Percentiles rank a stretch among this genome's conserved stretches.
phyloP scores from a whole-genome alignment of 2,329 filamentous ascomycete species.

The Parasarocladium wereldwijsianum region DNA sequence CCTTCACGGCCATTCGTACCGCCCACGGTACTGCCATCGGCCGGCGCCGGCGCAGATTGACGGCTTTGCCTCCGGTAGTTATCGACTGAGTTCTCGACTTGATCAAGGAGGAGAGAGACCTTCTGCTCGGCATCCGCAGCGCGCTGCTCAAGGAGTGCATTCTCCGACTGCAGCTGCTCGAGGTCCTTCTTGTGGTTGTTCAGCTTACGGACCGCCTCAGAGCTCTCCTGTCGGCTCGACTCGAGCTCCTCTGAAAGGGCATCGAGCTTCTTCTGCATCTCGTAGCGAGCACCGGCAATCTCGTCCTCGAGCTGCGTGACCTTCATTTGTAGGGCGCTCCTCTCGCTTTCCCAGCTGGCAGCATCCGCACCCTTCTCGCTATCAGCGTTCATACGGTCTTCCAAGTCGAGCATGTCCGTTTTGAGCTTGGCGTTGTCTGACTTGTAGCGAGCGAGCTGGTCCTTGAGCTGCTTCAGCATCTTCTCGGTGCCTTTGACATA shows the following conservation, averaged over 20 bases:
- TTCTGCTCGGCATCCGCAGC: slow-evolving; percentile 85
- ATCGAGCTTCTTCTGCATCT: slow-evolving; percentile 58
- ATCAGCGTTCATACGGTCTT: slow-evolving; percentile 31
- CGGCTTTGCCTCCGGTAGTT: slow-evolving; percentile 75
- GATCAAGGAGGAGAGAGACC: slow-evolving; percentile 82
- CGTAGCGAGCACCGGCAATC: slow-evolving; percentile 47
- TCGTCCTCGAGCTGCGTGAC: slow-evolving; percentile 56
- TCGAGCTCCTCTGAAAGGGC: slow-evolving; percentile 56
- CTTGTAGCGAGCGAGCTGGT: slow-evolving; percentile 90
- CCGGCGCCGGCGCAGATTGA: slow-evolving; percentile 27
- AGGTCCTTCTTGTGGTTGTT: slow-evolving; percentile 49
- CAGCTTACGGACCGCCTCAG: slow-evolving; percentile 44
- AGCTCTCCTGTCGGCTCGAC: slow-evolving; percentile 49
- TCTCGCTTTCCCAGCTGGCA: slow-evolving; percentile 62
- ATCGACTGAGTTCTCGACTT: slow-evolving; percentile 86
- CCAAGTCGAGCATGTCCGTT: slow-evolving; percentile 58
- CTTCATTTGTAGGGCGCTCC: slow-evolving; percentile 48
- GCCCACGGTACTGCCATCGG: slow-evolving; percentile 24
- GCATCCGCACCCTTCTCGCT: slow-evolving; percentile 24
- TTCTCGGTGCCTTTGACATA: slow-evolving; percentile 98
- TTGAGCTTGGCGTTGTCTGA: slow-evolving; percentile 70
- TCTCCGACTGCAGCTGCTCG: slow-evolving; percentile 72
- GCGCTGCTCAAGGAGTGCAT: slow-evolving; percentile 64
- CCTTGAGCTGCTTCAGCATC: slow-evolving; percentile 97
- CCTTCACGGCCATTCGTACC: slow-evolving; percentile 21